A percentile compares a stretch with the other conserved stretches of the same genome.
These are phyloP conservation scores for Cardamine resedifolia DNA, from an alignment of 345 rosid species.

Conservation along the genomic window DNA sequence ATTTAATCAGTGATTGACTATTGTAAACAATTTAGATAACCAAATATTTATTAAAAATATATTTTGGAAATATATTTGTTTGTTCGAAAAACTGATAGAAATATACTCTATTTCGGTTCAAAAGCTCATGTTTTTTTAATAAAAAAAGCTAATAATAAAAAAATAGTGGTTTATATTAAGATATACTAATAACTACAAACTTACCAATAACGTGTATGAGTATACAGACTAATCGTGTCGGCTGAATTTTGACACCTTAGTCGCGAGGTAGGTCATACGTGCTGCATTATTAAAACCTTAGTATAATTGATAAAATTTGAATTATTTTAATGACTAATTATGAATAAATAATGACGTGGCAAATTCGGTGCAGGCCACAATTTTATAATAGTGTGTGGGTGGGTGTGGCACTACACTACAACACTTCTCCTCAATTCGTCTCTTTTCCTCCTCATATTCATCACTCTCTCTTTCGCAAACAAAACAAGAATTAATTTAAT, in stretches of 20 bases:
- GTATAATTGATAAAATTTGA: background rate
- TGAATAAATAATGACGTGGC: conserved; percentile 33
- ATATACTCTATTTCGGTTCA: background rate
- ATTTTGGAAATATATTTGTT: background rate
- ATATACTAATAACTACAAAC: background rate
- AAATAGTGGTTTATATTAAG: background rate
- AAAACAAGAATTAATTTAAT: background rate
- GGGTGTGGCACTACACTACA: conserved; percentile 20
- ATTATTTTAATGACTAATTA: background rate
- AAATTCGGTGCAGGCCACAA: conserved; percentile 36
- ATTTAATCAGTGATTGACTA: background rate
- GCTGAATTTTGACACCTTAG: conserved; percentile 32
- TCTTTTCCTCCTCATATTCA: conserved; percentile 25
- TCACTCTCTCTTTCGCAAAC: background rate
- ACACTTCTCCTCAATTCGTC: background rate
- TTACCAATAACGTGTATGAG: conserved; percentile 1
- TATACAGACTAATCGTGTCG: conserved; percentile 26
- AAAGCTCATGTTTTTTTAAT: background rate
- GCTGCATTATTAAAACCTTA: conserved; percentile 24
- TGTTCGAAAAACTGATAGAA: background rate
- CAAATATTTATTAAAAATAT: background rate
- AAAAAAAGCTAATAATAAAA: background rate
- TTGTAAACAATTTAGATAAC: background rate
- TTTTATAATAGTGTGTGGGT: conserved; percentile 19
- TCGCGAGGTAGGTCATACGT: conserved; percentile 39